phyloP scores from a whole-genome alignment of 176 grass and related monocot species.

The Oryza coarctata region DNA sequence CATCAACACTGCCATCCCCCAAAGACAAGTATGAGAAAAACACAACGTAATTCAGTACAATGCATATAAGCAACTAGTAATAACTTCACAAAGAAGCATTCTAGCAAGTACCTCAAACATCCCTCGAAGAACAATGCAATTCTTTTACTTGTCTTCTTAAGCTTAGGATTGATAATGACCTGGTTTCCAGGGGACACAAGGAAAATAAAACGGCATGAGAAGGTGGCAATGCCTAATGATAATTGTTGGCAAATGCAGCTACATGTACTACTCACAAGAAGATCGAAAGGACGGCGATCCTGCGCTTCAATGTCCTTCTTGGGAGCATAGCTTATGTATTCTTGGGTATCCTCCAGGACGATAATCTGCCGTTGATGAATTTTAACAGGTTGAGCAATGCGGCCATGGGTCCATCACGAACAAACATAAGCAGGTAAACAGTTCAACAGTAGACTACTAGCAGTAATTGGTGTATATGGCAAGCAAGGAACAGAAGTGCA shows the following conservation, averaged over 20 bases:
- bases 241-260: background rate
- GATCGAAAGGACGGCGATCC: conserved; percentile 78
- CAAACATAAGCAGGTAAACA: background rate
- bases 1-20: conserved; percentile 65
- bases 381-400: background rate
- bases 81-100: conserved; percentile 13
- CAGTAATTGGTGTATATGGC: too few relatives aligned
- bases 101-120: conserved; percentile 69
- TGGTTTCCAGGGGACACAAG: conserved; percentile 23
- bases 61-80: background rate
- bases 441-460: background rate
- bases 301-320: conserved; percentile 63
- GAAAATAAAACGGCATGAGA: conserved; percentile 22
- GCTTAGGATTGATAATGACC: conserved; percentile 89
- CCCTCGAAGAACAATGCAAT: conserved; percentile 87
- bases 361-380: conserved; percentile 64
- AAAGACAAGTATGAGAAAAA: conserved; percentile 25
- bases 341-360: conserved; percentile 84
- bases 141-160: conserved; percentile 67
- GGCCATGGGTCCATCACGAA: background rate
- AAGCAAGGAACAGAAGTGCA: background rate
- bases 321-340: conserved; percentile 87
- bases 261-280: conserved; percentile 63
- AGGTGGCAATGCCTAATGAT: background rate
- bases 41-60: background rate